Evolutionary conservation across 305 asterid genomes (phyloP), one percentile per base, ranked within the genome.

Genomic region (Andrographis paniculata): DNA sequence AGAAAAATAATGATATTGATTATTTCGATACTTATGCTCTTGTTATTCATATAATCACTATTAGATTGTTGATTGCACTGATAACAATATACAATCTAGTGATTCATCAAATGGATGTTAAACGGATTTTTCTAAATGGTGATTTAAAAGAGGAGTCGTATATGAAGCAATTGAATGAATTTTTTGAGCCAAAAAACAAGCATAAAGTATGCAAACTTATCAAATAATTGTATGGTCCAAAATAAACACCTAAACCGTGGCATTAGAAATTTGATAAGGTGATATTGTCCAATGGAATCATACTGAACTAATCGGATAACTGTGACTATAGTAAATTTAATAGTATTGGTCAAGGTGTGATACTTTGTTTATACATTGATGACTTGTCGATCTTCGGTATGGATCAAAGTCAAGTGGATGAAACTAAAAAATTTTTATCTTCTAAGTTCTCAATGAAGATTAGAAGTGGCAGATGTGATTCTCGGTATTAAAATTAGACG

Each of bases 11-110:
- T 2, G 55, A 13, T 4, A 35, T 57, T 16, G 43, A 50, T 24
- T 42, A 50, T 20, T 59, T 59, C 35, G 58, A 50, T 35, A 50
- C 53, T 7, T 59, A 59, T 50, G 50, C 45, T 4, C 41, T 35
- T 16, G 43, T 57, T 8, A 33, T 16, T 18, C 20, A 23, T 17
- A 42, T 42, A 5, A 15, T 23, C n/a, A 42, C 48, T 15, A 42
- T 17, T 17, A 18, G 48, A 42, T 42, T 42, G 20, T 17, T 42
- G 23, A 42, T 42, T 15, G 22, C 22, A 3, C 9, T 17, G 6
- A 24, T 39, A 1, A 20, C 52, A 0, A 43, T 42, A 0, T 11
- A 43, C 19, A 30, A 50, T 3, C 48, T 54, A 9, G 8, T 17
- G 18, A 19, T 54, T 1, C 44, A 54, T 17, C 36, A 54, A 28